Conservation (phyloP, 2,329 filamentous ascomycete genomes). For the Huntiella bhutanensis region DNA sequence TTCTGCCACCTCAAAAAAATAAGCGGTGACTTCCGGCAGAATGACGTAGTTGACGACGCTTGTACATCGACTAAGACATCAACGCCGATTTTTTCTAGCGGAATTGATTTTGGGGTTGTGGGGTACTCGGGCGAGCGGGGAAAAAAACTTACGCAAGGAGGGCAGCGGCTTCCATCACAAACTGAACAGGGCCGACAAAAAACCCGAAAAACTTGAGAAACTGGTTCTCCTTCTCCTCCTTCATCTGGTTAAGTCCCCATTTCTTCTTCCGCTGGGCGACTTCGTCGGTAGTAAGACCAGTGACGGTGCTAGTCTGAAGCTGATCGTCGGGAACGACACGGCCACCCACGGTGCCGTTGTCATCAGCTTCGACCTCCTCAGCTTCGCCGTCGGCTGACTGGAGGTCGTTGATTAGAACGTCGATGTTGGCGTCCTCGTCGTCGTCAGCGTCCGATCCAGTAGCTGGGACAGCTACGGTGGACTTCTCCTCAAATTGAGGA, state of each 20-base stretch:
- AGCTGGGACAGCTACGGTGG: conserved; percentile 18
- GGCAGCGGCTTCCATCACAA: conserved; percentile 79
- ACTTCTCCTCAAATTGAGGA: conserved; percentile 46
- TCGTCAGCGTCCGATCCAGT: conserved; percentile 39
- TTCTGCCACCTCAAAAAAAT: too few relatives aligned
- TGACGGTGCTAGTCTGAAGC: conserved; percentile 50
- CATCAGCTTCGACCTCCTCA: conserved; percentile 42
- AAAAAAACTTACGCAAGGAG: conserved; percentile 70
- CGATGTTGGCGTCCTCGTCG: conserved; percentile 66
- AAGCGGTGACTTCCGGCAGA: too few relatives aligned
- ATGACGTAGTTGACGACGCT: too few relatives aligned
- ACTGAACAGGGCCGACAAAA: conserved; percentile 79
- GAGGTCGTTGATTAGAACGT: conserved; percentile 71
- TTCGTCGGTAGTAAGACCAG: conserved; percentile 55
- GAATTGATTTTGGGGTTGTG: neutral
- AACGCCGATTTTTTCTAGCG: neutral
- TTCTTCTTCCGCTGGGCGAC: conserved; percentile 45
- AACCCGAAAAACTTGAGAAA: conserved; percentile 66
- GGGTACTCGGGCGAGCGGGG: conserved; percentile 30
- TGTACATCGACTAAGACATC: neutral
- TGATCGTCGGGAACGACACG: conserved; percentile 53
- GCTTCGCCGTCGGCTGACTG: conserved; percentile 61
- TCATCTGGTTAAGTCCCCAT: conserved; percentile 74
- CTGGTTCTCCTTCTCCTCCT: conserved; percentile 74
- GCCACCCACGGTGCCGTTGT: conserved; percentile 27